A percentile compares a stretch with the other conserved stretches of the same genome.
Conservation (phyloP, 163 green algal genomes). For the Scenedesmus sp. region DNA sequence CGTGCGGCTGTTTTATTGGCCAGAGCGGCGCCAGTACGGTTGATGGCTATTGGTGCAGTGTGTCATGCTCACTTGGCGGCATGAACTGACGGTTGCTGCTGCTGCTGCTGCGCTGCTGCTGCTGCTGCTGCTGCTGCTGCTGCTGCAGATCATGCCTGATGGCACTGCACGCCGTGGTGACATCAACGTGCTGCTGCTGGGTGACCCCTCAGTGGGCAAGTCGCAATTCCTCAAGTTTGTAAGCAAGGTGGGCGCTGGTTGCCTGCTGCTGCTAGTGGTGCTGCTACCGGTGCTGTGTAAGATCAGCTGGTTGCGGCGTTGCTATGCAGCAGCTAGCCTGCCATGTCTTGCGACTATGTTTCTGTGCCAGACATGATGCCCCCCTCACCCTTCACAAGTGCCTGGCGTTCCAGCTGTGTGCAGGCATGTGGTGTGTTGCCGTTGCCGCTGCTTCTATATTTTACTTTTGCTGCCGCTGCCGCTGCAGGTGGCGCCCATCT, state of each 20-base stretch:
- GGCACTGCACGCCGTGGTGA: slow-evolving; percentile 92
- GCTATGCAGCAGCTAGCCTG: too few relatives aligned
- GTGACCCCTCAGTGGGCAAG: slow-evolving; percentile 99
- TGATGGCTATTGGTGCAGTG: not conserved
- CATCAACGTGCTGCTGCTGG: slow-evolving; percentile 99
- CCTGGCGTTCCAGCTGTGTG: not conserved
- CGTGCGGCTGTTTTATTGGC: not conserved
- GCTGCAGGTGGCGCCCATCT: slow-evolving; percentile 87
- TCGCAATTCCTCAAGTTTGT: slow-evolving; percentile 99
- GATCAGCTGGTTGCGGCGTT: too few relatives aligned
- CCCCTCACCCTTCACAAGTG: not conserved
- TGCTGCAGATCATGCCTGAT: slow-evolving; percentile 88
- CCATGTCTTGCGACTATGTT: too few relatives aligned
- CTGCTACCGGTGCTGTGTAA: not conserved
- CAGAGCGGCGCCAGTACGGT: too few relatives aligned
- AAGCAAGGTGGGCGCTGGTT: slow-evolving; percentile 77
- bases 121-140: slow-evolving; percentile 4
- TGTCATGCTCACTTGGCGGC: not conserved
- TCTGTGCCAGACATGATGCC: not conserved
- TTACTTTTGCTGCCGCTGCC: not conserved
- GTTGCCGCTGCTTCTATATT: not conserved
- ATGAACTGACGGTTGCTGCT: not conserved
- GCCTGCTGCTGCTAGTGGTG: not conserved
- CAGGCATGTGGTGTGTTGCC: not conserved
- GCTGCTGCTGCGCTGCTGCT: not conserved